Evolutionary conservation across 148 eudicot species (phyloP), one percentile per base, ranked within the genome.

Genomic region (Cornus kousa): DNA sequence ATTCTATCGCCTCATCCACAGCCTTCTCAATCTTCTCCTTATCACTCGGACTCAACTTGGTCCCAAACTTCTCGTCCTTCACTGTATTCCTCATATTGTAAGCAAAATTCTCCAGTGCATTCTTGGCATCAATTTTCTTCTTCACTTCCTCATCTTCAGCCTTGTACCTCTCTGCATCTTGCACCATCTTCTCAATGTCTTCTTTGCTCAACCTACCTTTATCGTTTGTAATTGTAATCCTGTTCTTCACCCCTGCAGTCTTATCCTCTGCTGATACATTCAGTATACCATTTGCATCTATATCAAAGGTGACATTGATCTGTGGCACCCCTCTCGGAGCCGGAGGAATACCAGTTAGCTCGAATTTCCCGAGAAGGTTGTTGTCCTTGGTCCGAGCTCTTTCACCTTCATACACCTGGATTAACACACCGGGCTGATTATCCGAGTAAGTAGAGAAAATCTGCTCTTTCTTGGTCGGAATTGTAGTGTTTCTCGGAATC

Each of bases 381-480:
- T 82, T 77, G 64, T 82, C 84, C 24, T 62, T 68, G 12, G 84
- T 82, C 31, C 80, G 71, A 8, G 84, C 80, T 24, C 78, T 76
- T 39, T 82, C 84, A 4, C 83, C 84, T 31, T 82, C 80, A 12
- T 82, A 82, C 16, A 82, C 84, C 68, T 77, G 84, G 65, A 82
- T 77, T 1, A 77, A 60, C 1, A 77, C 84, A n/a, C 84, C 84
- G 0, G 84, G 80, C 46, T 82, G 84, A 46, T 77, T 82, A 55
- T 82, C 84, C 0, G 80, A 77, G 74, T 82, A 82, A n/a, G 84
- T 82, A 6, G 80, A 82, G 74, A 82, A 82, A n/a, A 82, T 73
- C 10, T 82, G 84, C 40, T 82, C 80, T 31, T 82, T 82, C 53
- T 82, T 82, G 1, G 84, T 82, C 4, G 84, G 84, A 40, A 77